Conservation (phyloP, 2,329 filamentous ascomycete genomes). For the Fusarium agapanthi region DNA sequence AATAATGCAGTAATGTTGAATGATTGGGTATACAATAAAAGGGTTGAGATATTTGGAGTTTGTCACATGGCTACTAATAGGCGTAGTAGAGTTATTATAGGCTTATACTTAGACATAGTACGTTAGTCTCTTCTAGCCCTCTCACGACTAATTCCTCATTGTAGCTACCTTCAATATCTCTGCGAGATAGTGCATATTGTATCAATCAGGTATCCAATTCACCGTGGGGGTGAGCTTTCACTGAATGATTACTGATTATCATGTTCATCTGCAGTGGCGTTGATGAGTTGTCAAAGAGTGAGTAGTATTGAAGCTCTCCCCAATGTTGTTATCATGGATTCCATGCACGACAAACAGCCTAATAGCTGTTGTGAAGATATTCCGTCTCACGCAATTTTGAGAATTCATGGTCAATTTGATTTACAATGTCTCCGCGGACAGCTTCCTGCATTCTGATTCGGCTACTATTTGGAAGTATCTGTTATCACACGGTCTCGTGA, state of each 20-base stretch:
- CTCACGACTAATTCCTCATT: fast-evolving
- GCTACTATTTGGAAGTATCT: background rate
- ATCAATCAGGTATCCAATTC: background rate
- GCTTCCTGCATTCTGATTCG: background rate
- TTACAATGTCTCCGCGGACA: background rate
- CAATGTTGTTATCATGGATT: background rate
- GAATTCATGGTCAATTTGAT: background rate
- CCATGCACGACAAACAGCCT: background rate
- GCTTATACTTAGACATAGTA: no score
- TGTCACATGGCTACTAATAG: background rate
- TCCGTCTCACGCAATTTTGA: background rate
- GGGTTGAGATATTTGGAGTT: background rate
- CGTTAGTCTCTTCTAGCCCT: background rate
- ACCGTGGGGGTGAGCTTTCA: background rate
- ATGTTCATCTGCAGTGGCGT: background rate
- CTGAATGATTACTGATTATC: no score
- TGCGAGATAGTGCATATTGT: background rate
- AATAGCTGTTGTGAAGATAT: background rate
- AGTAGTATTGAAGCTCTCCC: background rate
- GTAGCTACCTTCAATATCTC: background rate
- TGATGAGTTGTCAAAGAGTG: background rate
- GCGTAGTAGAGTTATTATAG: background rate
- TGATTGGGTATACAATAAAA: background rate
- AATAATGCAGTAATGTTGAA: background rate
- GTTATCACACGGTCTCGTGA: background rate